phyloP scores from a whole-genome alignment of 306 rosid species.

The Ziziphus jujuba region DNA sequence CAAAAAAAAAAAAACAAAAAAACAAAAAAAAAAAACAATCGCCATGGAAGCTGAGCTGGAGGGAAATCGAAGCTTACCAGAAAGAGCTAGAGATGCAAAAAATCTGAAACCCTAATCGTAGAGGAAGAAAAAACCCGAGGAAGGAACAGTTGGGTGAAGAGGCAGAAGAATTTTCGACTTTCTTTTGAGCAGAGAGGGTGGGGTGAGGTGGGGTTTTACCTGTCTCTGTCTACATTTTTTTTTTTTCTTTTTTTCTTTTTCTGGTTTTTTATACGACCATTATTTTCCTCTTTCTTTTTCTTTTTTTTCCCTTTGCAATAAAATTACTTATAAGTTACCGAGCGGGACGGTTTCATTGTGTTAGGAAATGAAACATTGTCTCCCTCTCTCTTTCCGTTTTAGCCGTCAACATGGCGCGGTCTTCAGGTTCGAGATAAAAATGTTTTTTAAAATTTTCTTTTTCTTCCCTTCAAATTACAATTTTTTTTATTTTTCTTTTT shows the following conservation, averaged over 20 bases:
- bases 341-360: neutral
- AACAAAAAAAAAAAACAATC: neutral
- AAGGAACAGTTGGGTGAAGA: slow-evolving; percentile 30
- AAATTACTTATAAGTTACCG: neutral
- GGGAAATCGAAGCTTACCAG: slow-evolving; percentile 34
- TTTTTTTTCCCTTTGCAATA: neutral
- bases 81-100: slow-evolving; percentile 10
- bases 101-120: slow-evolving; percentile 22
- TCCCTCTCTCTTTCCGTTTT: neutral
- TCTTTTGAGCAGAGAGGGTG: slow-evolving; percentile 1
- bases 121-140: slow-evolving; percentile 19
- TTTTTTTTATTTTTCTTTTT: neutral
- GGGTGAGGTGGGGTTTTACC: slow-evolving; percentile 25
- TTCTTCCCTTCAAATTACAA: neutral
- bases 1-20: neutral
- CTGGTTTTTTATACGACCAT: neutral
- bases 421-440: neutral
- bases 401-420: neutral
- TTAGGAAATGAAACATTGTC: neutral
- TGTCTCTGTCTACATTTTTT: slow-evolving; percentile 22
- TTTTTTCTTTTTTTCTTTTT: neutral
- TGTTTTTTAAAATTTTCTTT: too few relatives aligned
- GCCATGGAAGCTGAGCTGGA: slow-evolving; percentile 1
- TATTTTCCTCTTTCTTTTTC: neutral
- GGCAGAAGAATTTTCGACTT: slow-evolving; percentile 23